These are phyloP conservation scores for Cubamyces sp. DNA, from an alignment of 768 basidiomycete genomes.

Conservation along the genomic window DNA sequence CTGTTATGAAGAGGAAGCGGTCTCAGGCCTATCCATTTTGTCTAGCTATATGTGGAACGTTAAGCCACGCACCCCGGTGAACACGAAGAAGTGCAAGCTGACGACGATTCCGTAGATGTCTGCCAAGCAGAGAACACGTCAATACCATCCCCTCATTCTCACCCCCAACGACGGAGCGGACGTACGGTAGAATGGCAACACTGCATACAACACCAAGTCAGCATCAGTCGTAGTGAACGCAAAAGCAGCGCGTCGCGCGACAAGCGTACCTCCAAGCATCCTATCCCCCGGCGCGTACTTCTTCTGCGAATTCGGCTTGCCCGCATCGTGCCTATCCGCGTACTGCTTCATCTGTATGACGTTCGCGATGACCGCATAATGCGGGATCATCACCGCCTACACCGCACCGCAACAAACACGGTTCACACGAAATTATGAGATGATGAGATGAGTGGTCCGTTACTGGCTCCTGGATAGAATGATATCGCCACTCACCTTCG, in stretches of 20 bases:
- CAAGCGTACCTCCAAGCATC: slow-evolving; percentile 54
- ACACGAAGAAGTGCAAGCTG: slow-evolving; percentile 62
- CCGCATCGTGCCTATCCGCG: slow-evolving; percentile 34
- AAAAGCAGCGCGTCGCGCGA: not conserved
- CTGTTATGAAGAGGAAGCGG: slow-evolving; percentile 31
- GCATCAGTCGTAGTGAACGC: not conserved
- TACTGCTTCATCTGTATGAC: slow-evolving; percentile 45
- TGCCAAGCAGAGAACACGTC: slow-evolving; percentile 34
- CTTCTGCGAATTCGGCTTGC: slow-evolving; percentile 10
- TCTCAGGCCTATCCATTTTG: not conserved
- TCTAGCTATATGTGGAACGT: not conserved
- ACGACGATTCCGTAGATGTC: slow-evolving; percentile 73
- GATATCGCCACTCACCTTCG: slow-evolving; percentile 50
- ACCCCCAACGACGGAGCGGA: not conserved
- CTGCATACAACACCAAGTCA: slow-evolving; percentile 6
- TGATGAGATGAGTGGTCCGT: too few relatives aligned
- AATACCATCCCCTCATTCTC: slow-evolving; percentile 9
- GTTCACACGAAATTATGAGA: too few relatives aligned
- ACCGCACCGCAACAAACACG: too few relatives aligned
- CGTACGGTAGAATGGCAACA: slow-evolving; percentile 29
- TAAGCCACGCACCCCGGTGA: slow-evolving; percentile 49
- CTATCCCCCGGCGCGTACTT: slow-evolving; percentile 56
- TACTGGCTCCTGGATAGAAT: too few relatives aligned
- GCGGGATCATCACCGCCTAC: slow-evolving; percentile 46
- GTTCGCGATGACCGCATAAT: slow-evolving; percentile 43